Base-by-base conservation (phyloP, 2,329 filamentous ascomycete species). In the Colletotrichum navitas region DNA sequence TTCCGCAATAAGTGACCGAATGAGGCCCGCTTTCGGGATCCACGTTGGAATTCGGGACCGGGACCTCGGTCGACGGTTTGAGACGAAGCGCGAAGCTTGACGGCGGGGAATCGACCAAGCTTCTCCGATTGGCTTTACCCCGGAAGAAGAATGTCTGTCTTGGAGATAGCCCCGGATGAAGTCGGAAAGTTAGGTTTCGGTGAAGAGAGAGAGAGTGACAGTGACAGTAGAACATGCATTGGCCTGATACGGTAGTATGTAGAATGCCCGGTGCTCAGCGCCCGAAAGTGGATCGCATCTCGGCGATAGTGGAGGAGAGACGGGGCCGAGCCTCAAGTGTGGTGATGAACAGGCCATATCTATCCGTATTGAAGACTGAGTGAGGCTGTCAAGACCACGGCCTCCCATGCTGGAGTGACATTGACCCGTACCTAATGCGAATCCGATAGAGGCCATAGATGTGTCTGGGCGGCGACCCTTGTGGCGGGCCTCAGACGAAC, bases 1-100 rank as follows among this genome's bases (percentile, higher is more conserved):
- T 63, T 54, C 61, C 61, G 26, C 32, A 45, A 45, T 26, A 55
- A 39, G 61, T 63, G 61, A 63, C 61, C 49, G 61, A 55, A 55
- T 41, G 49, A 63, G 61, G 49, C 49, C 47, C 60, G 45, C 36
- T 26, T 14, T 63, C 49, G 36, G 24, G 16, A 32, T 11, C 18
- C 36, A 43, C 6, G 12, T 10, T 39, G 36, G 47, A 32, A 3
- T 14, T 45, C 49, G 36, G 49, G 4, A 12, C 36, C 26, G 18
- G 49, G 3, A 18, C 21, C 8, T 55, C 61, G 49, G 61, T 55
- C 61, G 12, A 18, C 49, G 7, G 1, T 18, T 45, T 1, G 26
- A 26, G 49, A 18, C 26, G 61, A 24, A 63, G 61, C 11, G 26
- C 49, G 24, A 63, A 43, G 11, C 14, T 3, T 39, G 26, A 36